These are phyloP conservation scores for Fusarium temperatum DNA, from an alignment of 2,329 filamentous ascomycete genomes.

Conservation along the genomic window DNA sequence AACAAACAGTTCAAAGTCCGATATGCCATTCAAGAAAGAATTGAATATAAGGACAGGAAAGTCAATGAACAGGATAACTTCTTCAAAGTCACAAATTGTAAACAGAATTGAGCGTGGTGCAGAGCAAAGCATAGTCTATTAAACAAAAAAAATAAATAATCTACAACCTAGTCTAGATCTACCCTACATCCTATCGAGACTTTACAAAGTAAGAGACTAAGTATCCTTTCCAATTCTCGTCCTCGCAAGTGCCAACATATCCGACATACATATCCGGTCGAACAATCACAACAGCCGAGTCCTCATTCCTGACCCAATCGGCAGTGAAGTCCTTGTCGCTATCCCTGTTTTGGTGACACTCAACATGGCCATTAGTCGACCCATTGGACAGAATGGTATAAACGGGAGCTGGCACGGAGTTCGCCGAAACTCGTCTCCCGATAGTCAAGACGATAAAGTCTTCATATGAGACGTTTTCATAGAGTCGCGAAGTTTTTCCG, in stretches of 20 bases:
- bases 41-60: accelerated
- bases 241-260: background rate
- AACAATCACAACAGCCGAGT: slow-evolving; percentile 3
- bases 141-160: accelerated
- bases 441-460: background rate
- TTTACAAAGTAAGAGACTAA: background rate
- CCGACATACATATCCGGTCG: slow-evolving; percentile 36
- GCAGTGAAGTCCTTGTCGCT: background rate
- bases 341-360: background rate
- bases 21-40: accelerated
- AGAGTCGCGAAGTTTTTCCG: slow-evolving; percentile 1
- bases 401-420: background rate
- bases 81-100: background rate
- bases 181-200: background rate
- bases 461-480: background rate
- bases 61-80: accelerated
- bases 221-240: slow-evolving; percentile 18
- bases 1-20: accelerated
- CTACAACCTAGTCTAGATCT: background rate
- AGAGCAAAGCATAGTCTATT: background rate
- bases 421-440: background rate
- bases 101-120: accelerated
- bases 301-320: background rate
- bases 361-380: background rate
- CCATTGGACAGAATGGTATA: background rate